These are phyloP conservation scores for Saccharum officinarum DNA, from an alignment of 176 grass and related monocot genomes.

Conservation along the genomic window DNA sequence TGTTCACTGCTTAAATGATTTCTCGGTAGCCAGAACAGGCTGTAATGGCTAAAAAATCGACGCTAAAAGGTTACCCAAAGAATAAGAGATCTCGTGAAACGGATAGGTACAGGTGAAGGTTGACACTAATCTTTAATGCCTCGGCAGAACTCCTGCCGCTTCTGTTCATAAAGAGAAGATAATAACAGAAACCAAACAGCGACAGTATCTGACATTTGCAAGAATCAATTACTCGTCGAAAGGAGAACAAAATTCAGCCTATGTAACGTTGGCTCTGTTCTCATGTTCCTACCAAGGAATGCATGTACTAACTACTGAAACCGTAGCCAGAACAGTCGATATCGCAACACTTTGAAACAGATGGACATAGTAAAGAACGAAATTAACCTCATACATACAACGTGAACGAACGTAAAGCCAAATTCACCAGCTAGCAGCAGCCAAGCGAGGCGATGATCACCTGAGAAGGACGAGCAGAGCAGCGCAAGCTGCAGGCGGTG, in stretches of 20 bases:
- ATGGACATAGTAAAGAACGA: not conserved
- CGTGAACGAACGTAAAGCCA: not conserved
- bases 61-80: not conserved
- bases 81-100: not conserved
- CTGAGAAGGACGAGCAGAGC: conserved; percentile 28
- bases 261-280: not conserved
- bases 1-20: not conserved
- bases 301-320: not conserved
- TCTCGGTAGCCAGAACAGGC: not conserved
- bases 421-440: not conserved
- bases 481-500: conserved; percentile 27
- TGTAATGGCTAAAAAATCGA: not conserved
- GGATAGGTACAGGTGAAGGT: not conserved
- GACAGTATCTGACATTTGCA: not conserved
- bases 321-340: not conserved
- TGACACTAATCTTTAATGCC: not conserved
- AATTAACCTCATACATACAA: not conserved
- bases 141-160: not conserved
- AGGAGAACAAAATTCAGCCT: not conserved
- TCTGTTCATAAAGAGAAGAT: not conserved
- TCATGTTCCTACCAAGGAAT: not conserved
- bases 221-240: not conserved
- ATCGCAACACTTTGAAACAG: not conserved
- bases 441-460: not conserved
- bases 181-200: not conserved